Evolutionary conservation across 176 grass and related monocot genomes (phyloP).

Genomic region (Oryza meridionalis): DNA sequence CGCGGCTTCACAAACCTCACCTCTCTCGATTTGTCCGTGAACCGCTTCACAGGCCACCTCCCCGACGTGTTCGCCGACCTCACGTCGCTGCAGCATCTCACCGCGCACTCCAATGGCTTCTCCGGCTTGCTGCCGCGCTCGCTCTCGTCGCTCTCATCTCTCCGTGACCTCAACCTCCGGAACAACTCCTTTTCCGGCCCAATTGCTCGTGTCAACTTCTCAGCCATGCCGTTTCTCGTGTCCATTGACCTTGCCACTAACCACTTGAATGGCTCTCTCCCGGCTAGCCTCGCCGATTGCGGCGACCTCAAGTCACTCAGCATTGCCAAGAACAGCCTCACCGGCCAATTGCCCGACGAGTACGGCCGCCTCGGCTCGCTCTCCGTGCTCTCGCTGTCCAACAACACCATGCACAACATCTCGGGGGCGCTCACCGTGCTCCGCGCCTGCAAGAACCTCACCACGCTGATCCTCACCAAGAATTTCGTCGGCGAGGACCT

Average conservation of each 20-base stretch:
- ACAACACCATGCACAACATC: slow-evolving; percentile 90
- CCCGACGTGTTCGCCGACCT: slow-evolving; percentile 76
- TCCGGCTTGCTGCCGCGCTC: slow-evolving; percentile 64
- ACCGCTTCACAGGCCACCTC: slow-evolving; percentile 70
- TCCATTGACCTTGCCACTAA: slow-evolving; percentile 83
- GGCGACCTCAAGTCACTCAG: slow-evolving; percentile 70
- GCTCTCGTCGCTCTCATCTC: slow-evolving; percentile 47
- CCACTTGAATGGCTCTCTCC: slow-evolving; percentile 68
- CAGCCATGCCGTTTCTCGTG: slow-evolving; percentile 55
- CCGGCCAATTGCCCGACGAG: slow-evolving; percentile 57
- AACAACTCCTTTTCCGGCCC: slow-evolving; percentile 83
- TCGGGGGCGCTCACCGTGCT: slow-evolving; percentile 56
- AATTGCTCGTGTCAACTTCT: slow-evolving; percentile 70
- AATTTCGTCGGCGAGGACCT: slow-evolving; percentile 85
- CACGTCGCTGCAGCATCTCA: slow-evolving; percentile 51
- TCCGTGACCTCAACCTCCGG: slow-evolving; percentile 71
- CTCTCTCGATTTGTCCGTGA: slow-evolving; percentile 62
- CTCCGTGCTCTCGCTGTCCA: slow-evolving; percentile 76
- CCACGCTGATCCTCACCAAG: slow-evolving; percentile 81
- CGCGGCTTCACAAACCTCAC: slow-evolving; percentile 52
- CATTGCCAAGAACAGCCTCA: slow-evolving; percentile 82
- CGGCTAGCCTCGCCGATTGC: slow-evolving; percentile 61
- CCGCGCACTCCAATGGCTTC: slow-evolving; percentile 70
- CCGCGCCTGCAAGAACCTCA: slow-evolving; percentile 65
- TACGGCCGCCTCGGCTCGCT: slow-evolving; percentile 61